These are phyloP conservation scores for Cicer cuneatum DNA, from an alignment of 306 rosid species.

Conservation along the genomic window DNA sequence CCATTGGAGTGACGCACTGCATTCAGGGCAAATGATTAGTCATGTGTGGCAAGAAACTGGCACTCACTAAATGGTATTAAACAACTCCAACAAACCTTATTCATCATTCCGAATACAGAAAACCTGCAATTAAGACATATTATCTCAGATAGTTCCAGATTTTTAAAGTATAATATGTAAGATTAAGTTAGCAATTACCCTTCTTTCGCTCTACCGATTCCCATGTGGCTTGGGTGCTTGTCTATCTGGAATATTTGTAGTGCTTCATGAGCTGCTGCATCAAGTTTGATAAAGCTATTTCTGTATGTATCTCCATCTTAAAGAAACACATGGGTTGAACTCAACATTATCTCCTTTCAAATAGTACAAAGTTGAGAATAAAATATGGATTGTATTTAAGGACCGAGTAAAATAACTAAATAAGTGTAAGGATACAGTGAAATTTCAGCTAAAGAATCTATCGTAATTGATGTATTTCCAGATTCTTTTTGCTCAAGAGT, in stretches of 20 bases:
- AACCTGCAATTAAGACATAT: slow-evolving; percentile 66
- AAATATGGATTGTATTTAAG: slow-evolving; percentile 37
- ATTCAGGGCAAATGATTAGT: slow-evolving; percentile 43
- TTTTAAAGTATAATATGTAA: slow-evolving; percentile 30
- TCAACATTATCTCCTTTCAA: slow-evolving; percentile 26
- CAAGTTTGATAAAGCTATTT: slow-evolving; percentile 90
- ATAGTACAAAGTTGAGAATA: slow-evolving; percentile 33
- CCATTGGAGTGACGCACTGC: slow-evolving; percentile 92
- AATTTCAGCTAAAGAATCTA: slow-evolving; percentile 79
- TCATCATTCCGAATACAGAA: slow-evolving; percentile 96
- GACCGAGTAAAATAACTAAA: slow-evolving; percentile 33
- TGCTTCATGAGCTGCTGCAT: slow-evolving; percentile 90
- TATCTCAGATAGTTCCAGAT: slow-evolving; percentile 36
- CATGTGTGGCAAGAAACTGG: slow-evolving; percentile 36
- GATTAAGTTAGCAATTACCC: slow-evolving; percentile 64
- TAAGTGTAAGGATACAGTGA: slow-evolving; percentile 74
- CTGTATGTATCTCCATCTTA: slow-evolving; percentile 61
- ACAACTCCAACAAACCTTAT: slow-evolving; percentile 70
- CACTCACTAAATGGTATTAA: slow-evolving; percentile 40
- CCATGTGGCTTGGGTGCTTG: slow-evolving; percentile 99
- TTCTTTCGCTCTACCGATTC: slow-evolving; percentile 98
- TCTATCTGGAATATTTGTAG: slow-evolving; percentile 96
- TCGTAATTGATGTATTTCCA: slow-evolving; percentile 76
- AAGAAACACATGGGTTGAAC: slow-evolving; percentile 54
- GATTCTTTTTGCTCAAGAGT: slow-evolving; percentile 81